Evolutionary conservation across 164 flowering plant genomes (phyloP), one percentile per base, ranked within the genome.

Genomic region (Piper betle): DNA sequence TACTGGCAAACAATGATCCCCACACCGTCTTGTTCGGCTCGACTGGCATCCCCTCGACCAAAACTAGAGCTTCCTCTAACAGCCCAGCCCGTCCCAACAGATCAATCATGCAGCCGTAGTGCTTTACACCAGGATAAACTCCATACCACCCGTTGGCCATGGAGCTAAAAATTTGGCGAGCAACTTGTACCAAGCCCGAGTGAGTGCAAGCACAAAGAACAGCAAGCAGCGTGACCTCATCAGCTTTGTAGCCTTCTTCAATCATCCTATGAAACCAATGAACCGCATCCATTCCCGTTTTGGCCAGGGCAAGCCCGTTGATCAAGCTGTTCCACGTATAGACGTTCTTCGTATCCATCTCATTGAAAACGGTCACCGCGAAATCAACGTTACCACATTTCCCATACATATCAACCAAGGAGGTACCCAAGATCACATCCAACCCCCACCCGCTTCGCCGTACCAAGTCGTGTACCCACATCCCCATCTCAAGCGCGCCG

Each of bases 351-450:
- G 73, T 78, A 17, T 37, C 40, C 83, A 84, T 82, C 61, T 64
- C 59, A 3, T 60, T 6, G 39, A 84, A 86, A 37, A 80, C 80
- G 8, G 42, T 16, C 59, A 76, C 18, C 3, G 76, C 86, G 55
- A 64, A 71, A 8, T 80, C 79, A 25, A 82, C 68, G 54, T 70
- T 73, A 65, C 93, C 87, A 52, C 89, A 84, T 68, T 77, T 81
- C 33, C 70, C 79, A 60, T 82, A 82, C 93, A 84, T 81, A 53
- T 79, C 86, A 41, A 86, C 52, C 79, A 84, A 74, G 6, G 81
- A 58, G 53, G 86, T 84, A 13, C 86, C 87, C 62, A 84, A 53
- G n/a, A 80, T 69, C 72, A 81, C 81, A 75, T 84, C 84, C 74
- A 80, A 41, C 41, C 78, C 81, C 84, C 83, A 82, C 37, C 75